phyloP scores from a whole-genome alignment of 805 yeast genomes.

The Candida chilensis region DNA sequence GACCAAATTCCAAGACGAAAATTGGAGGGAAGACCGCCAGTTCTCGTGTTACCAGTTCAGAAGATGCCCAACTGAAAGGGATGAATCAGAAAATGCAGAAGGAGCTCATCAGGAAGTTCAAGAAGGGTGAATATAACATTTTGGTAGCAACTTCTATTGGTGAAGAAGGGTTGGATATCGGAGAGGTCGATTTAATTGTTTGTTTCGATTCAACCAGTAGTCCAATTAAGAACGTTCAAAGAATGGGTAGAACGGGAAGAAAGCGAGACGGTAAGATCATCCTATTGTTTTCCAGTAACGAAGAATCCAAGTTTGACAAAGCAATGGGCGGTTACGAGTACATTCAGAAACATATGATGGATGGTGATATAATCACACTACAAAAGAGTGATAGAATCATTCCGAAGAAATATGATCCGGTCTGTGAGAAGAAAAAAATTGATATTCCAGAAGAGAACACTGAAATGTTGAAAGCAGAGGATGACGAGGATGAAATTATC shows the following conservation, averaged over 20 bases:
- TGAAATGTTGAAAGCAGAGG: slow-evolving; percentile 37
- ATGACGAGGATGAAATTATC: slow-evolving; percentile 59
- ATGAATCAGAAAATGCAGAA: slow-evolving; percentile 90
- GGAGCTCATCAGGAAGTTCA: slow-evolving; percentile 65
- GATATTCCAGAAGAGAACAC: slow-evolving; percentile 66
- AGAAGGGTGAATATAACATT: slow-evolving; percentile 63
- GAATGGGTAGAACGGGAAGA: slow-evolving; percentile 99
- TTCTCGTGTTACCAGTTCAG: slow-evolving; percentile 50
- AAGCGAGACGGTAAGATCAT: slow-evolving; percentile 82
- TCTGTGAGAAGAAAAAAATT: slow-evolving; percentile 45
- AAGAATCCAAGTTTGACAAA: slow-evolving; percentile 67
- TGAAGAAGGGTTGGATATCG: slow-evolving; percentile 97
- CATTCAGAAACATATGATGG: slow-evolving; percentile 63
- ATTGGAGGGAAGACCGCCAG: slow-evolving; percentile 7
- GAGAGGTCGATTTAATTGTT: slow-evolving; percentile 90
- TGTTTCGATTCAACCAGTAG: slow-evolving; percentile 91
- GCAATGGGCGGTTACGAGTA: slow-evolving; percentile 79
- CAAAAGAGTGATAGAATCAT: slow-evolving; percentile 55
- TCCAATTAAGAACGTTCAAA: slow-evolving; percentile 86
- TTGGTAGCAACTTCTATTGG: slow-evolving; percentile 96
- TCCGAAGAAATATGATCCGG: slow-evolving; percentile 49
- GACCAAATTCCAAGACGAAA: no score
- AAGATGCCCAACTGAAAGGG: slow-evolving; percentile 69
- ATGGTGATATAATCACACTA: slow-evolving; percentile 31
- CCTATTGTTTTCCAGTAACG: slow-evolving; percentile 67